Base-by-base conservation (phyloP, 2,329 filamentous ascomycete genomes). In the Pestalotiopsis sp. region DNA sequence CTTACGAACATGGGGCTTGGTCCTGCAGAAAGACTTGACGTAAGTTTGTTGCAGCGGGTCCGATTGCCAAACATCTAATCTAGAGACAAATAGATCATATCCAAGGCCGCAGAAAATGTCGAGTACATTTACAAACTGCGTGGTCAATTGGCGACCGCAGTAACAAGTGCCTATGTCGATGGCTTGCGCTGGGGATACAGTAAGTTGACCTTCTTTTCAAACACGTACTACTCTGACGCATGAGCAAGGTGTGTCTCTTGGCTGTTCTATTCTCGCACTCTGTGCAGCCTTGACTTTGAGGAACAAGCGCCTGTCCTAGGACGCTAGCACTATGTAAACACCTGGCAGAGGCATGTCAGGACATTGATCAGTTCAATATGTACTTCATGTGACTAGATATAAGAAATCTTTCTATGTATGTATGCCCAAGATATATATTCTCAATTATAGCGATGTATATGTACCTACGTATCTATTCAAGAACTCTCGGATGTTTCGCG, bases 121-220 rank as follows among this genome's bases (percentile, higher is more conserved):
- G 56, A 61, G 3, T 67, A 67, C 49, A 67, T 67, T 25, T 61
- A 61, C 36, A 52, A 61, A 27, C 20, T 67, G 9, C 27, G 23
- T 5, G 65, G 65, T 4, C 65, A 56, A 9, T n/a, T 67, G 1
- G 65, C 65, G 17, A n/a, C 58, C 4, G 65, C 65, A 4, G 56
- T 67, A 9, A 20, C 65, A 17, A 36, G 52, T 31, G 65, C 65
- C 4, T 67, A 67, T 61, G 65, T 67, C 12, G 52, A 67, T 56
- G 65, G 65, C 3, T 23, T 67, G 4, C 52, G 65, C 4, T 67
- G 65, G 65, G 65, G 65, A 20, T 67, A 67, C 27, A 56, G 65
- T 67, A 49, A 41, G 65, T 38, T 57, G 4, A 13, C 7, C 11
- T n/a, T 14, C 9, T 11, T n/a, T 11, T 1, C 7, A 3, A 49